These are phyloP conservation scores for Sporothrix globosa DNA, from an alignment of 2,329 filamentous ascomycete species.

Conservation along the genomic window DNA sequence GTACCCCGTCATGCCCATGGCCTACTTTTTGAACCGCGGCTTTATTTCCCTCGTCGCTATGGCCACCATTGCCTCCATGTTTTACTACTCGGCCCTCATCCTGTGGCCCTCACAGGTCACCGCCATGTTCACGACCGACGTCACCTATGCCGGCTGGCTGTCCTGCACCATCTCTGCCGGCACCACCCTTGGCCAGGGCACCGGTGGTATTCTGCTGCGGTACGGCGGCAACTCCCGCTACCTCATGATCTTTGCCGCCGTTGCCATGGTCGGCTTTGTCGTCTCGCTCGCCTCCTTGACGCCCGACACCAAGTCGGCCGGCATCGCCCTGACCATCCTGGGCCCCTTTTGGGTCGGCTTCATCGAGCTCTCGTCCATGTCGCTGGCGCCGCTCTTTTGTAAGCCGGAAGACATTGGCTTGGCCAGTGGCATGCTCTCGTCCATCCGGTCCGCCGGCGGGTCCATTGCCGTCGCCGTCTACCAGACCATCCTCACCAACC, in stretches of 20 bases:
- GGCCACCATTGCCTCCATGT: constrained; percentile 13
- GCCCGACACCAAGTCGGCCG: background rate
- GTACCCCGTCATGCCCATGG: constrained; percentile 29
- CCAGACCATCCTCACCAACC: constrained; percentile 43
- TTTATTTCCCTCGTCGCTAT: background rate
- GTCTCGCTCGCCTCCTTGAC: constrained; percentile 32
- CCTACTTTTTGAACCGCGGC: constrained; percentile 23
- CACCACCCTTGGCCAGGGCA: too few species aligned
- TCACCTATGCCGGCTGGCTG: too few species aligned
- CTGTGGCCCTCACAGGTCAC: constrained; percentile 43
- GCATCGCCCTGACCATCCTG: constrained; percentile 7
- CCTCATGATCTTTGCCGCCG: constrained; percentile 46
- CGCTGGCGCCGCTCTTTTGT: constrained; percentile 46
- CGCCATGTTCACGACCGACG: constrained; percentile 45
- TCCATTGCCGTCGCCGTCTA: constrained; percentile 45
- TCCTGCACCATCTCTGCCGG: too few species aligned
- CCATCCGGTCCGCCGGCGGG: constrained; percentile 45
- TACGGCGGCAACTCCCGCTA: too few species aligned
- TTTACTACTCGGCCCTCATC: constrained; percentile 26
- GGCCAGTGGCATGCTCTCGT: constrained; percentile 47
- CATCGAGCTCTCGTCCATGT: constrained; percentile 43
- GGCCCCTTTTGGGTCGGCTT: constrained; percentile 11
- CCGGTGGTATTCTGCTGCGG: too few species aligned
- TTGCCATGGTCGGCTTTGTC: constrained; percentile 46
- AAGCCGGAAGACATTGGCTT: constrained; percentile 48